Percentiles rank a stretch among this genome's conserved stretches.
Conservation (phyloP, 768 basidiomycete species). For the Postia placenta region DNA sequence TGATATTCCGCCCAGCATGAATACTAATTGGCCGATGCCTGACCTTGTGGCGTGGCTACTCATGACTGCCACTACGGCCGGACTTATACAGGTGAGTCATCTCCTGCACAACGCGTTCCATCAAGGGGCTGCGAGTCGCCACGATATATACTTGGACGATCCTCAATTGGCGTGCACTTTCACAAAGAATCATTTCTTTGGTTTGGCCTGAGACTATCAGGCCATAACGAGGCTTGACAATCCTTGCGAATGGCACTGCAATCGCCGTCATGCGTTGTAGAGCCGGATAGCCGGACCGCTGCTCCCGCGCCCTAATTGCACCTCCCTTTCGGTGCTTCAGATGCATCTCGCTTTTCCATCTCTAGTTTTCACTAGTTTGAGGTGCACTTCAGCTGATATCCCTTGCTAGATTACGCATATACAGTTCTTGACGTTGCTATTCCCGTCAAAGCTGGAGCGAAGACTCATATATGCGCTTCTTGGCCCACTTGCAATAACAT, state of each 20-base stretch:
- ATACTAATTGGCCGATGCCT: slow-evolving; percentile 50
- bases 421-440: slow-evolving; percentile 92
- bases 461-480: slow-evolving; percentile 81
- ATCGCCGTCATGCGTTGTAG: too few species aligned
- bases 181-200: too few species aligned
- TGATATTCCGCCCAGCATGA: slow-evolving; percentile 54
- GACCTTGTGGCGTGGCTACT: slow-evolving; percentile 77
- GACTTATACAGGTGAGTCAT: slow-evolving; percentile 71
- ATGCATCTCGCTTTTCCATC: too few species aligned
- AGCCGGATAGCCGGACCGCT: too few species aligned
- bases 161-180: too few species aligned
- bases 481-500: slow-evolving; percentile 80
- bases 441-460: slow-evolving; percentile 85
- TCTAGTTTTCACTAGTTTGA: too few species aligned
- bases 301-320: background rate
- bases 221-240: too few species aligned
- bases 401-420: slow-evolving; percentile 61
- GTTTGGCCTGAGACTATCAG: too few species aligned
- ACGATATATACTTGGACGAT: too few species aligned
- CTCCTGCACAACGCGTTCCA: too few species aligned
- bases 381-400: background rate
- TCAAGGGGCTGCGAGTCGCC: background rate
- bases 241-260: too few species aligned
- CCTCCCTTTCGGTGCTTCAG: too few species aligned
- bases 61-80: slow-evolving; percentile 82